A percentile compares a stretch with the other conserved stretches of the same genome.
Evolutionary conservation across 805 yeast genomes (phyloP).

Genomic region (Yarrowia keelungensis): DNA sequence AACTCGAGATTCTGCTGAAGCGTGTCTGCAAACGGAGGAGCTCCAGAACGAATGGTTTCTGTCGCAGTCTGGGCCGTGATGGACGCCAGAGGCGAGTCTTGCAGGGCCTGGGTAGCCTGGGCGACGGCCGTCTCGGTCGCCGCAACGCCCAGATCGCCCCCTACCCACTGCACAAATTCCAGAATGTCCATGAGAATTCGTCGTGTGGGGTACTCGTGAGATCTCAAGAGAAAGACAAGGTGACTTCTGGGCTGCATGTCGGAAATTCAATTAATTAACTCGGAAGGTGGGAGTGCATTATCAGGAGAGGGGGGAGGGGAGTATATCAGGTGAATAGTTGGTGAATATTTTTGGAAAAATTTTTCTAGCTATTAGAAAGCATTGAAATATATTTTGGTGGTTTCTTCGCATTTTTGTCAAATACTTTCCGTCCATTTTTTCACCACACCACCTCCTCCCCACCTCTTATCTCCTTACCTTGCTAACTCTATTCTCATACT

Average conservation of each 20-base stretch:
- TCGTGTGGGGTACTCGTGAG: not conserved
- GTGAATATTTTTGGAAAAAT: not conserved
- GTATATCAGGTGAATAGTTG: not conserved
- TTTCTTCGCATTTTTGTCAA: not conserved
- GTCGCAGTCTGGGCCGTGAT: conserved; percentile 16
- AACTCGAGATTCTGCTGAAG: conserved; percentile 20
- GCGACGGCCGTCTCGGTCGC: conserved; percentile 12
- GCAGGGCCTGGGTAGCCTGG: not conserved
- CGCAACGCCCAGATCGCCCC: conserved; percentile 29
- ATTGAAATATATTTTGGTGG: not conserved
- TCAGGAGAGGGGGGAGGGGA: not conserved
- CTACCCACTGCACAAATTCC: conserved; percentile 39
- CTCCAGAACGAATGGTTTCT: not conserved
- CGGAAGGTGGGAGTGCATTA: conserved; percentile 9
- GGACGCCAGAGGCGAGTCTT: not conserved
- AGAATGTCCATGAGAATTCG: conserved; percentile 8
- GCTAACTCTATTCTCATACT: conserved; percentile 5
- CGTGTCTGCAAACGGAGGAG: conserved; percentile 32
- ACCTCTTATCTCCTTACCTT: conserved; percentile 6
- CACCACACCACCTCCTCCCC: not conserved
- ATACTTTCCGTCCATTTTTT: too few relatives aligned
- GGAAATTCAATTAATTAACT: conserved; percentile 11
- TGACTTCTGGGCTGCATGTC: not conserved
- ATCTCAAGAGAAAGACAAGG: not conserved
- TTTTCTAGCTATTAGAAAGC: not conserved